A percentile compares a stretch with the other conserved stretches of the same genome.
phyloP scores from a whole-genome alignment of 306 rosid species.

The Vicia sativa region DNA sequence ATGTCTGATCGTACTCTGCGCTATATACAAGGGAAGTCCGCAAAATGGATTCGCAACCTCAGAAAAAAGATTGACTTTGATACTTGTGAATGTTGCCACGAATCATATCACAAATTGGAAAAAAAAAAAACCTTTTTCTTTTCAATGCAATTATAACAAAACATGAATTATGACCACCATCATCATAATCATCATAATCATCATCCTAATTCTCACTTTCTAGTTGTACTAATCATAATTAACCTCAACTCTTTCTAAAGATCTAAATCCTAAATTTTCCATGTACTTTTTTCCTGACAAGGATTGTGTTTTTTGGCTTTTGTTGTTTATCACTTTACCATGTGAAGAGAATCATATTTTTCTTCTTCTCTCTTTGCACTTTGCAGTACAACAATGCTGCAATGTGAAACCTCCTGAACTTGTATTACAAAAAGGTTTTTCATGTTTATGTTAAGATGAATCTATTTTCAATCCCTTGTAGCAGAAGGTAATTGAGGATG shows the following conservation, averaged over 20 bases:
- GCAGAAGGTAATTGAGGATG: slow-evolving; percentile 17
- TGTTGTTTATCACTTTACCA: slow-evolving; percentile 35
- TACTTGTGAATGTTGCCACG: not conserved
- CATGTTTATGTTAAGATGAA: not conserved
- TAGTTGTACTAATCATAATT: slow-evolving; percentile 35
- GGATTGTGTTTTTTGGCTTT: slow-evolving; percentile 44
- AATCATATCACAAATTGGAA: not conserved
- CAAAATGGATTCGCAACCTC: too few relatives aligned
- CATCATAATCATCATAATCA: not conserved
- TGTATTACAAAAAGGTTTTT: slow-evolving; percentile 6
- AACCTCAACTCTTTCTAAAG: slow-evolving; percentile 37
- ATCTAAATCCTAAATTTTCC: slow-evolving; percentile 36
- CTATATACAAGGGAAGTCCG: too few relatives aligned
- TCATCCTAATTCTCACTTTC: slow-evolving; percentile 35
- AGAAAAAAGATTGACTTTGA: not conserved
- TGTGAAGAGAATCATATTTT: slow-evolving; percentile 37
- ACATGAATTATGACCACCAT: not conserved
- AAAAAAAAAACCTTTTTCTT: not conserved
- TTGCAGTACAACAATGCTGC: slow-evolving; percentile 31
- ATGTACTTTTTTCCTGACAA: slow-evolving; percentile 32
- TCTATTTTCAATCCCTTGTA: slow-evolving; percentile 29
- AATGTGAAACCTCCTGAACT: slow-evolving; percentile 14
- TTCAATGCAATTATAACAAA: not conserved
- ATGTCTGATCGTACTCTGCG: too few relatives aligned
- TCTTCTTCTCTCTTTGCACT: not conserved